Base-by-base conservation (phyloP, 805 yeast genomes). In the Metahyphopichia silvanorum region DNA sequence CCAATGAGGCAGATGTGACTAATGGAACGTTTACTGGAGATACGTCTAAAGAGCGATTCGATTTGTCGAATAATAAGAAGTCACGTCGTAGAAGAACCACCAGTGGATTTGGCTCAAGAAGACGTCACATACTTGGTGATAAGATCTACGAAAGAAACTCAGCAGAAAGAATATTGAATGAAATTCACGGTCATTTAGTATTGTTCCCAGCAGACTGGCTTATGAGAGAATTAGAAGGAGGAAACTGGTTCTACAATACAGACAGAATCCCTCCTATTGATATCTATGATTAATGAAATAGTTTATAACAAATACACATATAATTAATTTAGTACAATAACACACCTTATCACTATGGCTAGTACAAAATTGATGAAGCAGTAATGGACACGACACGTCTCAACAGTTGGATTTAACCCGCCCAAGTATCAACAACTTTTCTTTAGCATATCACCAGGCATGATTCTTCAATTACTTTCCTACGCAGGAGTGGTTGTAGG, bases 181-280 rank as follows among this genome's bases (percentile, higher is more conserved):
- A 86, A 36, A 66, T 91, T 13, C 84, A 80, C 32, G 98, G 98
- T 2, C 84, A 93, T 51, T 60, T 93, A 44, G 97, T 93, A 5
- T 55, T 82, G n/a, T 91, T 89, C 66, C 98, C 98, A 0, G 71
- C 85, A 1, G 87, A 87, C 39, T 93, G 98, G 98, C 69, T 93
- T 26, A 66, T 75, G 46, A 74, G 79, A 37, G 98, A 93, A 58
- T 76, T 88, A 19, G 96, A 89, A 36, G 77, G 86, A 5, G 91
- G 86, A 8, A 93, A 94, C 52, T 91, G 98, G 98, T 89, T 88
- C 55, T 89, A 86, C 66, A 86, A 82, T 47, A 81, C 94, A 31
- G 98, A 93, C 53, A 78, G 95, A 49, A 66, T 93, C 17, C 96
- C 98, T 4, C 98, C 98, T 1, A 78, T 93, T 35, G 98, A 93